A percentile compares a stretch with the other conserved stretches of the same genome.
phyloP scores from a whole-genome alignment of 2,329 filamentous ascomycete species.

The Scedosporium minutisporum region DNA sequence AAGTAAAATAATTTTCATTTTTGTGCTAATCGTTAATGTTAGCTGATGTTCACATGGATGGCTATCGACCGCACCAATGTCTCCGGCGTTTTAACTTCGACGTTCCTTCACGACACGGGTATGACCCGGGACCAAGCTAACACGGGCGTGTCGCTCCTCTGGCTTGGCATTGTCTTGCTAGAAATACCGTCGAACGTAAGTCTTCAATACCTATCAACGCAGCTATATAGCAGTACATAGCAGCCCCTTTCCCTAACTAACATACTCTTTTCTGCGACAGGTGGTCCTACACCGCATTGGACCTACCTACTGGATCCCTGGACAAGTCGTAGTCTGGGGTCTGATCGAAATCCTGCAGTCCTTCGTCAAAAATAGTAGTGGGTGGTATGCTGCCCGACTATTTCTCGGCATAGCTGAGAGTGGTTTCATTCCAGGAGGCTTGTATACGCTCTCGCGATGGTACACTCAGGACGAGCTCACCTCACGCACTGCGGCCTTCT shows the following conservation, averaged over 20 bases:
- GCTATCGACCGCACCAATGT: conserved; percentile 2
- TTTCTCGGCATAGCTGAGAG: conserved; percentile 43
- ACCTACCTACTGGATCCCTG: neutral
- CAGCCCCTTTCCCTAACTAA: neutral
- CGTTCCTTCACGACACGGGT: neutral
- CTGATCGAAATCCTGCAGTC: neutral
- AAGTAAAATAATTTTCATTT: neutral
- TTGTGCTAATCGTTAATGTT: neutral
- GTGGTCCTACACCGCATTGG: neutral
- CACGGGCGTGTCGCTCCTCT: neutral
- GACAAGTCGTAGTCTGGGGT: neutral
- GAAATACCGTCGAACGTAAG: conserved; percentile 2
- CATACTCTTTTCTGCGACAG: neutral
- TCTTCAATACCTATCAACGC: neutral
- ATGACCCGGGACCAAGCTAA: conserved; percentile 1
- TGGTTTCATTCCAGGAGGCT: conserved; percentile 43
- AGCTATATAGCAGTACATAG: neutral
- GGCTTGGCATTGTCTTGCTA: conserved; percentile 1
- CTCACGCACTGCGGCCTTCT: conserved; percentile 44
- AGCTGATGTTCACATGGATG: conserved; percentile 2
- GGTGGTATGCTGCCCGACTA: conserved; percentile 29
- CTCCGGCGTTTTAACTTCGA: neutral
- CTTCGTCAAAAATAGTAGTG: neutral
- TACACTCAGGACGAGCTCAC: conserved; percentile 43
- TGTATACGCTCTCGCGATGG: conserved; percentile 44